phyloP scores from a whole-genome alignment of 768 basidiomycete species.

The Paxillus rubicundulus region DNA sequence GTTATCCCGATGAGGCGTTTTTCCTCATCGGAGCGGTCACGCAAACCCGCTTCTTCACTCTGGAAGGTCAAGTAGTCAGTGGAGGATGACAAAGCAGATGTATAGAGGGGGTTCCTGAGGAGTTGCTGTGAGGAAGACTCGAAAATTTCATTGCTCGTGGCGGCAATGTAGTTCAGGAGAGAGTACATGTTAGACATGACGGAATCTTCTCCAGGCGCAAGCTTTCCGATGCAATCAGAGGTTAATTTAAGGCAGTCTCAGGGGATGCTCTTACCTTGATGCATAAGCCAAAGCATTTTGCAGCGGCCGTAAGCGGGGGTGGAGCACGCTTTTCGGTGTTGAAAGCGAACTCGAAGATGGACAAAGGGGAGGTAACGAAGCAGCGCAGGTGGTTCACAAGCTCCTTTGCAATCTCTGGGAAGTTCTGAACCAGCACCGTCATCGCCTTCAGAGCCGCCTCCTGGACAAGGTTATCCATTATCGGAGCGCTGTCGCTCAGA shows the following conservation, averaged over 20 bases:
- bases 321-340: conserved; percentile 69
- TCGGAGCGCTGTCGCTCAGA: conserved; percentile 76
- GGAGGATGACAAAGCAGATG: conserved; percentile 26
- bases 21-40: conserved; percentile 78
- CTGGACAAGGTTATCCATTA: conserved; percentile 81
- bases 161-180: conserved; percentile 86
- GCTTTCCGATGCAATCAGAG: conserved; percentile 38
- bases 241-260: not conserved
- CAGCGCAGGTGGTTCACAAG: conserved; percentile 80
- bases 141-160: conserved; percentile 73
- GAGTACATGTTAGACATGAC: conserved; percentile 97
- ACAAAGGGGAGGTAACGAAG: conserved; percentile 84
- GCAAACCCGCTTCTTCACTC: conserved; percentile 60
- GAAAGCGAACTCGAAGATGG: conserved; percentile 87
- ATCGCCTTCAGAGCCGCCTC: conserved; percentile 88
- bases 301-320: conserved; percentile 78
- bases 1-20: conserved; percentile 82
- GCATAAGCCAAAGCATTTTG: conserved; percentile 87
- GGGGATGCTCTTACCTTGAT: conserved; percentile 56
- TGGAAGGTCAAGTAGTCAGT: conserved; percentile 52
- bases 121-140: conserved; percentile 49
- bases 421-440: conserved; percentile 82
- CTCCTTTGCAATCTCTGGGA: conserved; percentile 71
- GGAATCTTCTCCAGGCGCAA: conserved; percentile 83
- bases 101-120: conserved; percentile 41